Conservation (phyloP, 768 basidiomycete species). For the Crucibulum laeve region DNA sequence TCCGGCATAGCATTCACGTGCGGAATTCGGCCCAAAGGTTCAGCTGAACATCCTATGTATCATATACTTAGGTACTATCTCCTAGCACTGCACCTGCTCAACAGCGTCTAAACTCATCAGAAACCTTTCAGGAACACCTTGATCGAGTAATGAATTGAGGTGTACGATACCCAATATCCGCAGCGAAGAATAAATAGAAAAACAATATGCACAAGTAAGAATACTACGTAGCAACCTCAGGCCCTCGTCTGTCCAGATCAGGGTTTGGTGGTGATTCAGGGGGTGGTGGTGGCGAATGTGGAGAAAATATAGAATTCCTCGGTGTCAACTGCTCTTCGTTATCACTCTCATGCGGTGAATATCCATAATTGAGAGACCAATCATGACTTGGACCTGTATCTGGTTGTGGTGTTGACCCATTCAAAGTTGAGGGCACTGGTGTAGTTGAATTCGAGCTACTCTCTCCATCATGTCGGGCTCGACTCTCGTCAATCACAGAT, state of each 20-base stretch:
- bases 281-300: conserved; percentile 1
- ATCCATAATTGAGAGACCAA: conserved; percentile 39
- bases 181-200: conserved; percentile 18
- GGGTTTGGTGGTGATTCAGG: conserved; percentile 7
- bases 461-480: background rate
- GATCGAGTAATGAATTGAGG: too few relatives aligned
- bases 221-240: conserved; percentile 11
- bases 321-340: conserved; percentile 9
- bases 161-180: too few relatives aligned
- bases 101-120: too few relatives aligned
- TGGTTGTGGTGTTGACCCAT: conserved; percentile 14
- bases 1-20: too few relatives aligned
- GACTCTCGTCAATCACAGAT: conserved; percentile 62
- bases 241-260: conserved; percentile 16
- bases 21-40: too few relatives aligned
- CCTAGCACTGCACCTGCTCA: too few relatives aligned
- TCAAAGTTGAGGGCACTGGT: background rate
- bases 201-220: conserved; percentile 12
- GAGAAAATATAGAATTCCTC: conserved; percentile 8
- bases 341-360: conserved; percentile 25
- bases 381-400: conserved; percentile 25
- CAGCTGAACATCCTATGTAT: too few relatives aligned
- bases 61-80: too few relatives aligned
- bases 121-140: too few relatives aligned
- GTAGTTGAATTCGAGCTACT: background rate